phyloP scores from a whole-genome alignment of 2,329 filamentous ascomycete species.

The Alternaria arbusti region DNA sequence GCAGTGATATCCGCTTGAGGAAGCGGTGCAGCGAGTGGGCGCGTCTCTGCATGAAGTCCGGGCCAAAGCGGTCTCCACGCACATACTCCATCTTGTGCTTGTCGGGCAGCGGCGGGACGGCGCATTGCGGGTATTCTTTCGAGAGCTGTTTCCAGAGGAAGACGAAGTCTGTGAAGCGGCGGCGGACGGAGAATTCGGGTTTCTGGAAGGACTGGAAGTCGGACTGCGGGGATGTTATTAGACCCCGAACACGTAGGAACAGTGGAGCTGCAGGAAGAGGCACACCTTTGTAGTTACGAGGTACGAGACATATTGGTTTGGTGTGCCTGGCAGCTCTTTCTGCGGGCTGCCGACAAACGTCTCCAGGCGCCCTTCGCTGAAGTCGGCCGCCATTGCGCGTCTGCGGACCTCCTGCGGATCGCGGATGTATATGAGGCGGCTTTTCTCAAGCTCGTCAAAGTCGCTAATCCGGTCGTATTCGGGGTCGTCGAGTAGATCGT shows the following conservation, averaged over 20 bases:
- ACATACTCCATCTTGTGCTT: slow-evolving; percentile 99
- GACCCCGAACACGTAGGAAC: neutral
- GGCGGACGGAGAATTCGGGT: slow-evolving; percentile 76
- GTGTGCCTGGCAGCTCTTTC: slow-evolving; percentile 96
- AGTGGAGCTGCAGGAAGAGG: neutral
- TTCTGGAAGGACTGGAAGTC: slow-evolving; percentile 94
- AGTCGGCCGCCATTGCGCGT: slow-evolving; percentile 44
- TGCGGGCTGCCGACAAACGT: slow-evolving; percentile 82
- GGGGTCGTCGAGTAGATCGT: slow-evolving; percentile 15
- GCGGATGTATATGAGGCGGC: slow-evolving; percentile 1
- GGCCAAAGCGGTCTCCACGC: slow-evolving; percentile 90
- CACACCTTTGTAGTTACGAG: slow-evolving; percentile 84
- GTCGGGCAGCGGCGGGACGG: slow-evolving; percentile 92
- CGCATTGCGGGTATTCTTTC: slow-evolving; percentile 87
- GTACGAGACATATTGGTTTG: slow-evolving; percentile 96
- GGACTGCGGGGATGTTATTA: slow-evolving; percentile 63
- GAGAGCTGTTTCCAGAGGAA: slow-evolving; percentile 92
- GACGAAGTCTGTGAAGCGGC: slow-evolving; percentile 96
- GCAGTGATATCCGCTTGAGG: slow-evolving; percentile 81
- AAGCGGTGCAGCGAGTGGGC: slow-evolving; percentile 93
- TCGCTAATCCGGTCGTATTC: slow-evolving; percentile 23
- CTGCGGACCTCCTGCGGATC: slow-evolving; percentile 15
- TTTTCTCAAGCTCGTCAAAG: slow-evolving; percentile 13
- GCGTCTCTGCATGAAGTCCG: slow-evolving; percentile 88
- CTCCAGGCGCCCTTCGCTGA: slow-evolving; percentile 73